These are phyloP conservation scores for Edaphochlamys debaryana DNA, from an alignment of 139 green algal species.

Conservation along the genomic window DNA sequence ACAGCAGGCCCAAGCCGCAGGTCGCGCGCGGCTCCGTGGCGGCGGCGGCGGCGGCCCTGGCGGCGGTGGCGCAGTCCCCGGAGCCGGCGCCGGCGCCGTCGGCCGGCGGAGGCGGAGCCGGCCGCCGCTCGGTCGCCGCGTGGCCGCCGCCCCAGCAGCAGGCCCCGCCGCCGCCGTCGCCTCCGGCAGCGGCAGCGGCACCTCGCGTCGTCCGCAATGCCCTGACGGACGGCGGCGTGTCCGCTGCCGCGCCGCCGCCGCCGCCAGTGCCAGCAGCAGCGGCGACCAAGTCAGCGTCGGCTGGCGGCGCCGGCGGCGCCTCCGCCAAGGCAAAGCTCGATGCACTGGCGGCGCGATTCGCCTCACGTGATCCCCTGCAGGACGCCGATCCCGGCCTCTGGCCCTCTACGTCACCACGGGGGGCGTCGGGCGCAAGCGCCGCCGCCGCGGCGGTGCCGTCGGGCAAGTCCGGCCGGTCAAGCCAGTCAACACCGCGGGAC, in stretches of 20 bases:
- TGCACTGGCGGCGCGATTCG: conserved; percentile 8
- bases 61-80: not conserved
- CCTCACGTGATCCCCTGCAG: not conserved
- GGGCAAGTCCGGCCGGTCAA: too few relatives aligned
- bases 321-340: conserved; percentile 15
- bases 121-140: not conserved
- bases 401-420: too few relatives aligned
- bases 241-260: too few relatives aligned
- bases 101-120: not conserved
- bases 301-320: not conserved
- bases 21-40: not conserved
- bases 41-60: conserved; percentile 10
- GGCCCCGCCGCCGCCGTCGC: too few relatives aligned
- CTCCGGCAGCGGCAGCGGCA: too few relatives aligned
- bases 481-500: too few relatives aligned
- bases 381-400: too few relatives aligned
- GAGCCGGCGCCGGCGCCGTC: not conserved
- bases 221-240: too few relatives aligned
- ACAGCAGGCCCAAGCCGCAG: not conserved
- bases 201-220: too few relatives aligned
- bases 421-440: too few relatives aligned
- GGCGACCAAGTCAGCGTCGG: too few relatives aligned
- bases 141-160: not conserved
- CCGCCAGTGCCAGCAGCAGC: too few relatives aligned
- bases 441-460: not conserved